Evolutionary conservation across 2,329 filamentous ascomycete genomes (phyloP), one percentile per base, ranked within the genome.

Genomic region (Claviceps lovelessii): DNA sequence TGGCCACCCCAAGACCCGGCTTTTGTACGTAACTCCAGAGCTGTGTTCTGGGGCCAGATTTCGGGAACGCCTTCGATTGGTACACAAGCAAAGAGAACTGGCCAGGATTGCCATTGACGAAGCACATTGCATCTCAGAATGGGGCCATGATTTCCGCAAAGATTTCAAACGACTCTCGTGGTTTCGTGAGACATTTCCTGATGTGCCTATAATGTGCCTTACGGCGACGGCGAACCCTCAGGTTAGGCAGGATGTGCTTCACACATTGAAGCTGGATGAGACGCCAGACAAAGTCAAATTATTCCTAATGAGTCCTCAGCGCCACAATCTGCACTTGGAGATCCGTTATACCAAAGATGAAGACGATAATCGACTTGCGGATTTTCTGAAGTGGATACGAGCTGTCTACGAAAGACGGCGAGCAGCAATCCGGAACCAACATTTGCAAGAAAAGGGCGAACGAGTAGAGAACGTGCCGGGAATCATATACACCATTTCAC

Each of bases 61-160:
- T 68, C 85, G 90, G 44, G 79, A 83, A 57, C 80, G 84, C 51
- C 73, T 96, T 9, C 77, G 79, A 57, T 73, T 86, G 5, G 84
- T 96, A 15, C 75, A 96, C 65, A 74, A 81, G 56, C 90, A 96
- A 67, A 80, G 80, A 55, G 88, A 96, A 69, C 79, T 97, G n/a
- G 85, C 86, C 10, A 82, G 91, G 15, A 81, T 97, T 59, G 91
- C 87, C 50, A 84, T 97, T 55, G 91, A 97, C 64, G 91, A 97
- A 71, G 91, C 91, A 2, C 91, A 97, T 68, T 97, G 91, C 68
- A 95, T 97, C 61, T 95, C 88, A 29, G 90, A 96, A 82, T 96
- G 91, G 91, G 91, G 91, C 1, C 90, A 97, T 67, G 91, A 97
- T 68, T 97, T 97, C 66, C 85, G 91, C n/a, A 87, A 85, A 41